Evolutionary conservation across 1,139 yeast species (phyloP), one percentile per base, ranked within the genome.

Genomic region (Lodderomyces jiufengensis): DNA sequence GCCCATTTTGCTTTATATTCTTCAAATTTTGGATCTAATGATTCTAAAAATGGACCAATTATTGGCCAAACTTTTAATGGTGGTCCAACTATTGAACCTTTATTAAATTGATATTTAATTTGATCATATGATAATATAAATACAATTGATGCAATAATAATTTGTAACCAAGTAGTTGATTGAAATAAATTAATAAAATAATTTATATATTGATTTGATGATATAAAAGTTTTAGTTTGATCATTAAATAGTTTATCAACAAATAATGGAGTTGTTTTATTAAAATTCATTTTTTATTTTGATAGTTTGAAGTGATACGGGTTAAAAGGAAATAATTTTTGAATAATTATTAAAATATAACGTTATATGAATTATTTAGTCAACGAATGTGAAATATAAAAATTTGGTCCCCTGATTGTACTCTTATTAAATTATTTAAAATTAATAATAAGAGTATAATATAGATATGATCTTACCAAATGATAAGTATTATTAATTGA

Each of bases 1-100:
- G 77, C 80, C 98, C 98, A 92, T 61, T 92, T 92, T 38, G 86
- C 86, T 58, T 77, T 70, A 61, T 92, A 92, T 55, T 84, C 96
- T 56, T 86, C 95, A 57, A 92, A 92, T 61, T 90, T 90, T 23
- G 98, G 98, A 64, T 92, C 92, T 55, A 92, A 69, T n/a, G 95
- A 82, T 58, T 92, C 97, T 59, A 92, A 70, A 52, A 92, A 92
- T 3, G 98, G 97, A 4, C 98, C 98, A 49, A 92, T 90, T 38
- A 92, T 70, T 2, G 98, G 98, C 88, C 95, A 90, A 37, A 88
- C 50, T 61, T 92, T 92, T 59, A 73, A 77, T 31, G 66, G 60
- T 15, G 97, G 98, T 18, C 98, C 98, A 9, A 88, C 96, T 57
- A 90, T 87, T 30, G 75, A 57, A 29, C 97, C 97, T 63, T 92